Evolutionary conservation across 768 basidiomycete genomes (phyloP).

Genomic region (Kwoniella botswanensis): DNA sequence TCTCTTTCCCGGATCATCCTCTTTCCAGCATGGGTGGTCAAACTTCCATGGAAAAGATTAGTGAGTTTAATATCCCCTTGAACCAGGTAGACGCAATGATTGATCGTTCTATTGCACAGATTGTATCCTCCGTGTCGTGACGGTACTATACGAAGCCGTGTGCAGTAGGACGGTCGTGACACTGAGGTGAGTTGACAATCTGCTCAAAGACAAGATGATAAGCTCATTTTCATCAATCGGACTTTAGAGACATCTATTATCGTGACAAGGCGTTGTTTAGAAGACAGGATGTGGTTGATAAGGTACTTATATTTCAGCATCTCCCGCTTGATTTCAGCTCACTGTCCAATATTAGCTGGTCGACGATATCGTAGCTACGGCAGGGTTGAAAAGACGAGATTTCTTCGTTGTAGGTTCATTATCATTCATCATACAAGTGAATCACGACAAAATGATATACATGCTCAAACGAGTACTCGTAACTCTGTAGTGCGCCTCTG

Average conservation of each 20-base stretch:
- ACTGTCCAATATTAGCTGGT: conserved; percentile 66
- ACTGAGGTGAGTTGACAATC: conserved; percentile 31
- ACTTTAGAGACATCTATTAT: conserved; percentile 83
- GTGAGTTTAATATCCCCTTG: conserved; percentile 4
- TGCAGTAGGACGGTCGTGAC: conserved; percentile 35
- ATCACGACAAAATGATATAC: neutral
- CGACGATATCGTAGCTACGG: conserved; percentile 86
- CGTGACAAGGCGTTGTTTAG: conserved; percentile 79
- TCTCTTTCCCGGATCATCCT: conserved; percentile 43
- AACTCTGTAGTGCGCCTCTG: conserved; percentile 72
- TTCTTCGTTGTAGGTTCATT: conserved; percentile 71
- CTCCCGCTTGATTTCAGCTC: conserved; percentile 6
- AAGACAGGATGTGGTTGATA: conserved; percentile 77
- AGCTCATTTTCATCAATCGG: too few species aligned
- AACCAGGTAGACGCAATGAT: too few species aligned
- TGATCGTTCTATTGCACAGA: conserved; percentile 1
- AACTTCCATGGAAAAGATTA: conserved; percentile 22
- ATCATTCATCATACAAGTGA: neutral
- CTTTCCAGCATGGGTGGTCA: neutral
- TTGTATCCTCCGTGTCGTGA: conserved; percentile 30
- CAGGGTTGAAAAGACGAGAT: conserved; percentile 72
- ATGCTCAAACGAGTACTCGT: too few species aligned
- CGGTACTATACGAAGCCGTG: conserved; percentile 44
- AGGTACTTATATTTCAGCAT: conserved; percentile 60
- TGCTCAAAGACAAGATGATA: neutral